Evolutionary conservation across 176 grass and related monocot genomes (phyloP).

Genomic region (Rhynchospora breviuscula): DNA sequence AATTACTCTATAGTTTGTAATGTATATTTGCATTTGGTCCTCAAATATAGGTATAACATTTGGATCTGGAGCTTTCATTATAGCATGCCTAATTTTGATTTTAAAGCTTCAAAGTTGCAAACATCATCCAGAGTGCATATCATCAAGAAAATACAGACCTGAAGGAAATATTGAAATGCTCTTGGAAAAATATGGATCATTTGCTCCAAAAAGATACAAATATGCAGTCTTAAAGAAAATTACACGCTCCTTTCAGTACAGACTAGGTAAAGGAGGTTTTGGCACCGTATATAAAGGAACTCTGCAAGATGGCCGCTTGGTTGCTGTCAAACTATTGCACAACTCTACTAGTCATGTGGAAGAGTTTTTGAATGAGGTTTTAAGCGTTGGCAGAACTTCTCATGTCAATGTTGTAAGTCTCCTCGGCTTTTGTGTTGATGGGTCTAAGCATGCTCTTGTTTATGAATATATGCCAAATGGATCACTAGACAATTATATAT

Average conservation of each 20-base stretch:
- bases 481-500: conserved; percentile 56
- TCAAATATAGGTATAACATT: too few species aligned
- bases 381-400: conserved; percentile 37
- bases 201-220: conserved; percentile 35
- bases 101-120: too few species aligned
- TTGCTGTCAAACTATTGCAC: conserved; percentile 49
- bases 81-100: too few species aligned
- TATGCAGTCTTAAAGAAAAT: conserved; percentile 51
- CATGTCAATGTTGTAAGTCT: conserved; percentile 50
- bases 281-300: conserved; percentile 40
- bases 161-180: conserved; percentile 30
- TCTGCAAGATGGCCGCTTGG: conserved; percentile 22
- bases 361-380: conserved; percentile 42
- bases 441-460: conserved; percentile 40
- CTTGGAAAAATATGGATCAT: conserved; percentile 28
- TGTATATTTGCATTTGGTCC: too few species aligned
- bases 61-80: too few species aligned
- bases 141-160: not conserved
- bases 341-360: conserved; percentile 24
- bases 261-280: conserved; percentile 54
- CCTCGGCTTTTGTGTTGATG: conserved; percentile 44
- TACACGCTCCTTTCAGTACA: conserved; percentile 38
- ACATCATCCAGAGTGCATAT: too few species aligned
- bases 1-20: too few species aligned
- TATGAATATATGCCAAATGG: conserved; percentile 63